Evolutionary conservation across 2,329 filamentous ascomycete species (phyloP).

Genomic region (Beauveria australis): DNA sequence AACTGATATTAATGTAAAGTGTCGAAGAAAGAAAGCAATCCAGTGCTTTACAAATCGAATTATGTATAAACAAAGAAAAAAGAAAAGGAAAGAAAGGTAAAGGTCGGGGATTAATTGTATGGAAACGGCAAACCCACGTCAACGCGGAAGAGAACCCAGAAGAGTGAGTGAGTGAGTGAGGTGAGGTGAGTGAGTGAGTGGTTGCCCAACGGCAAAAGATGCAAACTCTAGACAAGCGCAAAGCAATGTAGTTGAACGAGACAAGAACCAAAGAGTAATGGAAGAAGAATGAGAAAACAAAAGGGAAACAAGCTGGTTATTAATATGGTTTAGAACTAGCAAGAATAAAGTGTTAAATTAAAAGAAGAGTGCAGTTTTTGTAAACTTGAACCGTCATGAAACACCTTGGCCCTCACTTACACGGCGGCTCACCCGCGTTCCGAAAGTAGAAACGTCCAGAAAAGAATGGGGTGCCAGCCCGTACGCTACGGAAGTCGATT

Average conservation of each 20-base stretch:
- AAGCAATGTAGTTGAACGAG: background rate
- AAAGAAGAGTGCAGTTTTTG: background rate
- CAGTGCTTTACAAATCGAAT: background rate
- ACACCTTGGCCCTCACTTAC: conserved; percentile 3
- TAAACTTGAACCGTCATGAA: background rate
- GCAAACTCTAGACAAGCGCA: background rate
- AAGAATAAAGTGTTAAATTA: no score
- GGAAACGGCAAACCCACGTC: conserved; percentile 4
- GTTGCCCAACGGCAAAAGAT: background rate
- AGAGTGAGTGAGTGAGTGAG: background rate
- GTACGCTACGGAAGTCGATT: background rate
- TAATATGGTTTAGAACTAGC: no score
- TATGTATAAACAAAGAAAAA: background rate
- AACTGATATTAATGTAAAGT: background rate
- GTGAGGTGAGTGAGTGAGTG: background rate
- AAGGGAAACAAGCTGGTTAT: no score
- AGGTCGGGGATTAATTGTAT: background rate
- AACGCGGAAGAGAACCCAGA: conserved; percentile 3
- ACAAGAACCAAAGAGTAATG: no score
- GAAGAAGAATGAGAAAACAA: no score
- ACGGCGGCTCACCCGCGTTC: conserved; percentile 2
- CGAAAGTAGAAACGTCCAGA: background rate
- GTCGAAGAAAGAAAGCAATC: background rate
- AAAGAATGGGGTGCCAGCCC: background rate
- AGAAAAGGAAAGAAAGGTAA: background rate